Evolutionary conservation across 139 green algal species (phyloP), one percentile per base, ranked within the genome.

Genomic region (Chlamydomonas applanata): DNA sequence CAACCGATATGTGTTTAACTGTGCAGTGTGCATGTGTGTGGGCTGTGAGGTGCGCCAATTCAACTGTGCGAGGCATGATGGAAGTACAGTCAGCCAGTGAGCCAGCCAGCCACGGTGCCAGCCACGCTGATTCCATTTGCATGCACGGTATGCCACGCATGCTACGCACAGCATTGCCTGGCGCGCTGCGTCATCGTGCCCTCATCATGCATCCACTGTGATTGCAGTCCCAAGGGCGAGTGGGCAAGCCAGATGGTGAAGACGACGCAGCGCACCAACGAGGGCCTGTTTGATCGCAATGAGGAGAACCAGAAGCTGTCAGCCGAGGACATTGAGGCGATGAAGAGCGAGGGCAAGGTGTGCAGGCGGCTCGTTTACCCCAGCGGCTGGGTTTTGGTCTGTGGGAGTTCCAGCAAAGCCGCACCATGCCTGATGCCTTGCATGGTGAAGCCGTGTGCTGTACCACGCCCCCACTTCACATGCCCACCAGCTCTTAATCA

Each of bases 301-400:
- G 69, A 59, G 0, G 78, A 63, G 30, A 91, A 89, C 72, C 90
- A 95, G 66, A 75, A 73, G 53, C 82, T 93, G 0, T 85, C 68
- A 0, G 53, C 81, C 0, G 78, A 86, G 16, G 79, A 93, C 17
- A 91, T 93, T 53, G 80, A 76, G 13, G 82, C 65, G 34, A 67
- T 93, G 45, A 85, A 85, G 68, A 27, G 30, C 3, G 70, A 71
- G 9, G 87, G 77, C 57, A 88, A 87, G 85, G 85, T 88, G 67
- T 0, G 80, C 19, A 45, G 24, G 19, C 5, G 19, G 25, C 27
- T 62, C 22, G 54, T 24, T 29, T 24, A 14, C 46, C 14, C 14
- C 46, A 56, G 46, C 46, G 46, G 46, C 46, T 56, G 14, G 14
- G 46, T 17, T 24, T n/a, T n/a, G n/a, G n/a, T n/a, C n/a, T n/a